phyloP scores from a whole-genome alignment of 495 filamentous ascomycete species.

The Hypoxylon intermedium region DNA sequence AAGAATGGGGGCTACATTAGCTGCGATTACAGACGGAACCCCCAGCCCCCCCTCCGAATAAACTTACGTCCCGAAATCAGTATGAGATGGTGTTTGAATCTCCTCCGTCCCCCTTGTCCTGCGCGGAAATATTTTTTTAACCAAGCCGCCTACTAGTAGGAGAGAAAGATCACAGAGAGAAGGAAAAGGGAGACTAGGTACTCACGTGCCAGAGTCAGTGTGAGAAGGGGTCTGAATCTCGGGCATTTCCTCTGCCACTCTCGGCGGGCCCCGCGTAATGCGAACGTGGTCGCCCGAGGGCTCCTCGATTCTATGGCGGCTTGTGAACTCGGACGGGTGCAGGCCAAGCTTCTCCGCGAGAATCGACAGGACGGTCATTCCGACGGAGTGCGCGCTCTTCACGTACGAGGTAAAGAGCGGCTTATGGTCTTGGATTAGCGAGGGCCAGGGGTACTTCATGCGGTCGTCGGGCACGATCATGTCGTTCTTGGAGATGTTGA shows the following conservation, averaged over 20 bases:
- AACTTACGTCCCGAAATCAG: neutral
- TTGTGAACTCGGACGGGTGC: constrained; percentile 53
- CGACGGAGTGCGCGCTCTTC: constrained; percentile 55
- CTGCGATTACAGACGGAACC: neutral
- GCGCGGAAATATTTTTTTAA: neutral
- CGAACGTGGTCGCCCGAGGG: constrained; percentile 66
- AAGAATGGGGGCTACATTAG: constrained; percentile 6
- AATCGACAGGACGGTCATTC: constrained; percentile 55
- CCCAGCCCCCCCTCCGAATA: constrained; percentile 26
- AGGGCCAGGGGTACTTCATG: constrained; percentile 53
- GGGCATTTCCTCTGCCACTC: constrained; percentile 34
- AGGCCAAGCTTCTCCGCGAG: constrained; percentile 61
- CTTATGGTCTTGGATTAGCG: constrained; percentile 51
- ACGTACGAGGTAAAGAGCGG: constrained; percentile 57
- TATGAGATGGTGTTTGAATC: neutral
- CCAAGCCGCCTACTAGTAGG: neutral
- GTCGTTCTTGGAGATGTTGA: constrained; percentile 64
- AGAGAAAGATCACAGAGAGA: neutral
- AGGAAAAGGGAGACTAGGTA: constrained; percentile 46
- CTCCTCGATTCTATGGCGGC: constrained; percentile 57
- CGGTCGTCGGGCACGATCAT: constrained; percentile 53
- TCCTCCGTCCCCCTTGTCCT: neutral
- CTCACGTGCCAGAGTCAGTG: constrained; percentile 53
- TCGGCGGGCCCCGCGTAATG: constrained; percentile 48
- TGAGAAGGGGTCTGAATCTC: constrained; percentile 47